Conservation (phyloP, 2,329 filamentous ascomycete genomes). For the Colletotrichum gloeosporioides region DNA sequence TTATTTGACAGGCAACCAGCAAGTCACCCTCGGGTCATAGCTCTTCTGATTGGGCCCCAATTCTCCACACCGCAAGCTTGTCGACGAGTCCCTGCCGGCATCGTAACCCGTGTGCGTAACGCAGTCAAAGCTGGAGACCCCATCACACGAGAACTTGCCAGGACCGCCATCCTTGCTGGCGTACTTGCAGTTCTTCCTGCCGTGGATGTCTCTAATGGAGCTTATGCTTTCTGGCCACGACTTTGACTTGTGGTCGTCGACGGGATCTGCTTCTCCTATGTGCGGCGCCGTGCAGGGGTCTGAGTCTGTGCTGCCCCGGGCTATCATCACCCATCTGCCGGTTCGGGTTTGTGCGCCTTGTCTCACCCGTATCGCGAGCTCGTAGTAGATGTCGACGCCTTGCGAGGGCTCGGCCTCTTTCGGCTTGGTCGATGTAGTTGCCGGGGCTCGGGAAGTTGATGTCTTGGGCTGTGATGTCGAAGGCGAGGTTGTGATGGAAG, state of each 20-base stretch:
- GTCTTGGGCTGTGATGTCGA: neutral
- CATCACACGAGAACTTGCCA: neutral
- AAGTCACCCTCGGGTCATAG: neutral
- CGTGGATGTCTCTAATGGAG: neutral
- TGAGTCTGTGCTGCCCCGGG: neutral
- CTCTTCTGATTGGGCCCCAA: neutral
- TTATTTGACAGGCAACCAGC: neutral
- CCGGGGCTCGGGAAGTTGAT: neutral
- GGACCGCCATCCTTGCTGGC: neutral
- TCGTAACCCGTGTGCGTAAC: neutral
- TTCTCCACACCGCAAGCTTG: neutral
- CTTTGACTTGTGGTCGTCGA: neutral
- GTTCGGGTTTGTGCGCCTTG: neutral
- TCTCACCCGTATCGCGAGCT: neutral
- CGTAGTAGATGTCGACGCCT: neutral
- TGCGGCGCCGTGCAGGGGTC: neutral
- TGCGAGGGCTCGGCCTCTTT: neutral
- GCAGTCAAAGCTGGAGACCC: neutral
- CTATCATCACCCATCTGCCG: neutral
- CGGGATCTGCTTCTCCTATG: neutral
- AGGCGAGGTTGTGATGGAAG: neutral
- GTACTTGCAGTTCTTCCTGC: neutral
- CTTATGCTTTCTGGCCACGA: neutral
- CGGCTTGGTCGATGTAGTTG: neutral
- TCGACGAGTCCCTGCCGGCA: neutral